phyloP scores from a whole-genome alignment of 768 basidiomycete species.

The Antrodiella citrinella region DNA sequence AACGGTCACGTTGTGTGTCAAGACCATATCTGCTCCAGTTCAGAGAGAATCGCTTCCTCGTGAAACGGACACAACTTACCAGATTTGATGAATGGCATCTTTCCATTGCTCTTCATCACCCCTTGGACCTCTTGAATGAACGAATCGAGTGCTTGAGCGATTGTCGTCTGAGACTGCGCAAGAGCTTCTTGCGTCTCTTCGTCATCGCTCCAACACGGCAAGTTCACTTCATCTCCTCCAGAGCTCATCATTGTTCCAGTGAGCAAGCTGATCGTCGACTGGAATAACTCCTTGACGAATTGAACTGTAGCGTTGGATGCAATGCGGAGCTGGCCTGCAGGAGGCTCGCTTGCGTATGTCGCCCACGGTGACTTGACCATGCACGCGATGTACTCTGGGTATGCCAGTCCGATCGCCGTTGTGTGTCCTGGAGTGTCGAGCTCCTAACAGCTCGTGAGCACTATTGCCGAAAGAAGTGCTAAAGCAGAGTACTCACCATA shows the following conservation, averaged over 20 bases:
- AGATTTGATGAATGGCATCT: conserved; percentile 82
- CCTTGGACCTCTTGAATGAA: conserved; percentile 58
- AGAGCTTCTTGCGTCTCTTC: conserved; percentile 48
- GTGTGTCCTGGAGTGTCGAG: conserved; percentile 85
- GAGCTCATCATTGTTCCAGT: conserved; percentile 63
- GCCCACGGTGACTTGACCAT: conserved; percentile 46
- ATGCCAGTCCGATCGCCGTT: conserved; percentile 47
- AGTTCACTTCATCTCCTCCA: conserved; percentile 79
- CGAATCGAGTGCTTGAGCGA: conserved; percentile 54
- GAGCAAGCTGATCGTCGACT: conserved; percentile 40
- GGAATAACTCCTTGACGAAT: conserved; percentile 51
- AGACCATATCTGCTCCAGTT: conserved; percentile 22
- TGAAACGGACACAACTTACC: conserved; percentile 26
- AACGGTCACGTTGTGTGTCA: conserved; percentile 27
- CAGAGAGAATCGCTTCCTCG: neutral
- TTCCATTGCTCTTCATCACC: conserved; percentile 45
- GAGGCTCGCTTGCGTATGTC: conserved; percentile 61
- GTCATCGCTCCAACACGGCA: conserved; percentile 58
- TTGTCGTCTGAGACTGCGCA: conserved; percentile 37
- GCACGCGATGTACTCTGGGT: conserved; percentile 75
- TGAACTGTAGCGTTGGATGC: conserved; percentile 49
- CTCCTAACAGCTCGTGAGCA: conserved; percentile 37
- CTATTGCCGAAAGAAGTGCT: neutral
- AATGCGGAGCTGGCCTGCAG: conserved; percentile 76
- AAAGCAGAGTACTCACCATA: conserved; percentile 24